Evolutionary conservation across 2,329 filamentous ascomycete genomes (phyloP).

Genomic region (Paracoccidioides lutzii): DNA sequence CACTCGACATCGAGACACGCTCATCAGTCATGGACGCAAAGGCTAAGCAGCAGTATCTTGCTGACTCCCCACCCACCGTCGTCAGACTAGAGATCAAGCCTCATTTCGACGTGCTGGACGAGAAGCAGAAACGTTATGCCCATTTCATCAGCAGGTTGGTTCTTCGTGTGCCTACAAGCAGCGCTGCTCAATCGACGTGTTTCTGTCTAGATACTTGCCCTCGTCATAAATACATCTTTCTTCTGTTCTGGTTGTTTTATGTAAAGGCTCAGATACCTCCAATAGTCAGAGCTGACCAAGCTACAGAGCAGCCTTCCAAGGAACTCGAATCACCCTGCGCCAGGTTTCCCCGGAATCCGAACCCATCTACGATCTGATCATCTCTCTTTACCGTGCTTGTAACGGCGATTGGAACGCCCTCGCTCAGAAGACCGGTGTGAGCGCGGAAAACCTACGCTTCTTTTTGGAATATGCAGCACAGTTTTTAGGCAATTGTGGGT

Average conservation of each 20-base stretch:
- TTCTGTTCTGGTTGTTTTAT: not conserved
- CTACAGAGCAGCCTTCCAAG: constrained; percentile 58
- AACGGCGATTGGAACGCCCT: constrained; percentile 60
- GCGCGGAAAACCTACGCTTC: constrained; percentile 48
- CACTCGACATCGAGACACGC: constrained; percentile 5
- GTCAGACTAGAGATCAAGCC: constrained; percentile 82
- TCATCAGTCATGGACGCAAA: constrained; percentile 27
- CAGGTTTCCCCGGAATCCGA: constrained; percentile 75
- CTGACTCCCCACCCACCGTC: constrained; percentile 78
- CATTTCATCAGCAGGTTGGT: constrained; percentile 68
- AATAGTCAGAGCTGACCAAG: not conserved
- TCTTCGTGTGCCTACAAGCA: not conserved
- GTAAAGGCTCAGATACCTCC: not conserved
- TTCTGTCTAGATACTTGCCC: not conserved
- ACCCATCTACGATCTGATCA: constrained; percentile 67
- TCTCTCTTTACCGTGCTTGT: constrained; percentile 54
- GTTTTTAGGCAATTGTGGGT: constrained; percentile 68
- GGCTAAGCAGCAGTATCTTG: constrained; percentile 57
- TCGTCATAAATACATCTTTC: not conserved
- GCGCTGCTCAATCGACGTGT: not conserved
- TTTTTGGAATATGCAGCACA: constrained; percentile 68
- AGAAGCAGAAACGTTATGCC: constrained; percentile 72
- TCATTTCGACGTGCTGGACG: constrained; percentile 60
- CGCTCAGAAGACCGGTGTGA: constrained; percentile 50
- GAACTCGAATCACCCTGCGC: constrained; percentile 63